These are phyloP conservation scores for Isabelozyma gotoi DNA, from an alignment of 805 yeast genomes.

Conservation along the genomic window DNA sequence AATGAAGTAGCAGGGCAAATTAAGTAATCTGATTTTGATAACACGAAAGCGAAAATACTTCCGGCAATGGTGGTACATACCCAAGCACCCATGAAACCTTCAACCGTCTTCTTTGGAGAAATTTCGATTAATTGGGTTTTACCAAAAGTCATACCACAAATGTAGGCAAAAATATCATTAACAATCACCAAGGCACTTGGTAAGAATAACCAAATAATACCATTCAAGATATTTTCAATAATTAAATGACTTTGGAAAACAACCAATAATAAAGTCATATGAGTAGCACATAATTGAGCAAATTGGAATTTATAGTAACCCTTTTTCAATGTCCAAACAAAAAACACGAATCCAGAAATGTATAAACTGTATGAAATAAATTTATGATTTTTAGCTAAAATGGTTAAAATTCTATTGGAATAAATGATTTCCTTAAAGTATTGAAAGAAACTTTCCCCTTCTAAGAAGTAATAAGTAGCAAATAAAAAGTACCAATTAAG, in stretches of 20 bases:
- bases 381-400: conserved; percentile 74
- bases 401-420: conserved; percentile 51
- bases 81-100: conserved; percentile 98
- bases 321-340: conserved; percentile 84
- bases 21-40: conserved; percentile 68
- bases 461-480: conserved; percentile 85
- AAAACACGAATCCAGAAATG: conserved; percentile 83
- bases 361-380: conserved; percentile 82
- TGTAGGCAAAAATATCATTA: conserved; percentile 93
- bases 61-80: conserved; percentile 81
- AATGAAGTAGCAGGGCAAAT: conserved; percentile 83
- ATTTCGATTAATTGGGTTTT: conserved; percentile 87
- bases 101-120: conserved; percentile 96
- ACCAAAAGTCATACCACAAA: conserved; percentile 97
- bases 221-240: conserved; percentile 83
- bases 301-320: conserved; percentile 91
- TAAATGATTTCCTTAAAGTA: conserved; percentile 58
- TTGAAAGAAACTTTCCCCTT: conserved; percentile 77
- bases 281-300: conserved; percentile 90
- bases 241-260: conserved; percentile 94
- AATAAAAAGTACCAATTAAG: conserved; percentile 90
- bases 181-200: conserved; percentile 91
- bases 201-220: conserved; percentile 90
- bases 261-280: conserved; percentile 86
- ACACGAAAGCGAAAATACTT: conserved; percentile 58